Percentiles rank a stretch among this genome's conserved stretches.
Conservation (phyloP, 192 early-diverging fungal species). For the Glomus cerebriforme region DNA sequence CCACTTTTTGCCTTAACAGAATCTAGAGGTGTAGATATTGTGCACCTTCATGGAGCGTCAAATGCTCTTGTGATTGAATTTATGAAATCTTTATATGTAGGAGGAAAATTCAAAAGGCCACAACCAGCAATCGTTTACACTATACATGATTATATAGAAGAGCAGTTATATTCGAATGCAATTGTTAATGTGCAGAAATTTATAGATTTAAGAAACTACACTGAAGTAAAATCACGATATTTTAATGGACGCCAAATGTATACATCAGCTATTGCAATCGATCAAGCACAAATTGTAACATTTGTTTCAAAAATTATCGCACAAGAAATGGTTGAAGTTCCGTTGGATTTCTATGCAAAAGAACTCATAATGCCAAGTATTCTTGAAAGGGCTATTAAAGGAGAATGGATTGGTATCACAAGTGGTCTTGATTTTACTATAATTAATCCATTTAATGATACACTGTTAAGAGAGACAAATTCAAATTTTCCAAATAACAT, state of each 20-base stretch:
- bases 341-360: constrained; percentile 58
- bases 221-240: constrained; percentile 38
- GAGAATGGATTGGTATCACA: constrained; percentile 54
- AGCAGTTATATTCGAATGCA: constrained; percentile 54
- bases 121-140: constrained; percentile 57
- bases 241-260: constrained; percentile 50
- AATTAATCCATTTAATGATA: constrained; percentile 50
- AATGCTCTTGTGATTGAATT: constrained; percentile 54
- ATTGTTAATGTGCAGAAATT: constrained; percentile 52
- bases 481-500: constrained; percentile 46
- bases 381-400: constrained; percentile 45
- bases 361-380: constrained; percentile 55
- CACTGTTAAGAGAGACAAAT: constrained; percentile 32
- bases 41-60: constrained; percentile 57
- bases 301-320: constrained; percentile 55
- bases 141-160: constrained; percentile 59
- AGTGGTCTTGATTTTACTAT: constrained; percentile 56
- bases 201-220: constrained; percentile 44
- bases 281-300: constrained; percentile 50
- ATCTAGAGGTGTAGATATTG: constrained; percentile 46
- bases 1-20: constrained; percentile 45
- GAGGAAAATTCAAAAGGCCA: constrained; percentile 38
- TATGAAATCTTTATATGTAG: constrained; percentile 39
- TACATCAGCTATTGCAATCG: constrained; percentile 51
- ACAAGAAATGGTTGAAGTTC: constrained; percentile 53